These are phyloP conservation scores for Moricandia moricandioides DNA, from an alignment of 345 rosid genomes.

Conservation along the genomic window DNA sequence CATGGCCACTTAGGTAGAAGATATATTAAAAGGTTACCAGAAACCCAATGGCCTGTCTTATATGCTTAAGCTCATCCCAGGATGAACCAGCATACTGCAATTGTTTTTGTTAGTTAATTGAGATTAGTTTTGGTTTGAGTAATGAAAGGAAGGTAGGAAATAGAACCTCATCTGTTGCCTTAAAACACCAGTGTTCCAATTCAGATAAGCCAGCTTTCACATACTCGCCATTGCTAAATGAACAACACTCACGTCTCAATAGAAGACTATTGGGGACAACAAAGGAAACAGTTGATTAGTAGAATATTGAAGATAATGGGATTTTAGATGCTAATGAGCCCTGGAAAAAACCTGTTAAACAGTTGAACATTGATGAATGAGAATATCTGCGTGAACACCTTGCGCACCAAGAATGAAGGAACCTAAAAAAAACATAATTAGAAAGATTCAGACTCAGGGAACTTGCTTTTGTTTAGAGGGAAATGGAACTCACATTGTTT, in stretches of 20 bases:
- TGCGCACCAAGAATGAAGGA: conserved; percentile 84
- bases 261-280: not conserved
- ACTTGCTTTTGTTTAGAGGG: not conserved
- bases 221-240: conserved; percentile 90
- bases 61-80: conserved; percentile 31
- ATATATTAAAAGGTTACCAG: not conserved
- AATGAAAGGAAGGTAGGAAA: not conserved
- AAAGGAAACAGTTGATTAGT: not conserved
- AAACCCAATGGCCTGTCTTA: conserved; percentile 28
- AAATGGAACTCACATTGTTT: not conserved
- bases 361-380: conserved; percentile 91
- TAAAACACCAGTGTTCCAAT: conserved; percentile 85
- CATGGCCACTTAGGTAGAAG: not conserved
- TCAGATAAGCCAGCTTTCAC: conserved; percentile 87
- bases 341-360: conserved; percentile 44
- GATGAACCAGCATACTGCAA: conserved; percentile 68
- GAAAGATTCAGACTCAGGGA: not conserved
- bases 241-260: conserved; percentile 81
- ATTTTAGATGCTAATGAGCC: not conserved
- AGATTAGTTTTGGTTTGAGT: not conserved
- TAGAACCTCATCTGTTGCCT: conserved; percentile 74
- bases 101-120: not conserved
- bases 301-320: not conserved
- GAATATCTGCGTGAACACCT: conserved; percentile 86
- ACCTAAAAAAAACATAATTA: conserved; percentile 40